Percentiles rank a stretch among this genome's conserved stretches.
Evolutionary conservation across 208 protist genomes (phyloP).

Genomic region (Leishmania tarentolae): DNA sequence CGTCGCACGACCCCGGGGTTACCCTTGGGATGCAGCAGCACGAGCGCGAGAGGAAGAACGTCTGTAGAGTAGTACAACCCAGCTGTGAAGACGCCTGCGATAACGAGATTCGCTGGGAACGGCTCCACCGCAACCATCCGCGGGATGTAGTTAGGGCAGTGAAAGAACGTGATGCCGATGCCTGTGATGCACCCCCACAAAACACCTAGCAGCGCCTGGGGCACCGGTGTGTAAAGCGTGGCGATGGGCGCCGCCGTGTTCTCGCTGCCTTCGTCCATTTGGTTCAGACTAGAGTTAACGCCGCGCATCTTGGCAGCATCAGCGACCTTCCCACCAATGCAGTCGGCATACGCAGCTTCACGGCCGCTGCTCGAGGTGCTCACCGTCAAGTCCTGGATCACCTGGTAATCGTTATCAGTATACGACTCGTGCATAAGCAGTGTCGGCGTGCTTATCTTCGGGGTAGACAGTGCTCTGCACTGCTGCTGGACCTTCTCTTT

Average conservation of each 20-base stretch:
- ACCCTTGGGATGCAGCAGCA: slow-evolving; percentile 23
- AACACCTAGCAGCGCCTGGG: slow-evolving; percentile 41
- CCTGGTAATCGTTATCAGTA: background rate
- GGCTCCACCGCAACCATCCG: slow-evolving; percentile 75
- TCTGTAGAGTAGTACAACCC: slow-evolving; percentile 61
- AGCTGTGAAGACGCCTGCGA: slow-evolving; percentile 45
- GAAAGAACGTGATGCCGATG: slow-evolving; percentile 57
- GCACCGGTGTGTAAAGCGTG: slow-evolving; percentile 40
- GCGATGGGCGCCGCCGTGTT: slow-evolving; percentile 54
- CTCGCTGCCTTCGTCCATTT: slow-evolving; percentile 30
- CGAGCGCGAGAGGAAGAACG: slow-evolving; percentile 45
- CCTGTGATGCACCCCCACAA: slow-evolving; percentile 45
- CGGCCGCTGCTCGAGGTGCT: background rate
- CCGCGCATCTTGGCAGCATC: slow-evolving; percentile 2
- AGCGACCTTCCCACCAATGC: slow-evolving; percentile 3
- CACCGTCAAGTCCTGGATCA: background rate
- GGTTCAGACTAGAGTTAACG: slow-evolving; percentile 30
- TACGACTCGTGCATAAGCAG: background rate
- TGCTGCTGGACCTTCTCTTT: slow-evolving; percentile 23
- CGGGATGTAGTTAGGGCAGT: slow-evolving; percentile 73
- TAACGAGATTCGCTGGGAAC: slow-evolving; percentile 51
- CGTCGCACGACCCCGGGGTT: slow-evolving; percentile 19
- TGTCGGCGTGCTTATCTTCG: background rate
- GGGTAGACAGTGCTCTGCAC: background rate
- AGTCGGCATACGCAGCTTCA: background rate